A percentile compares a stretch with the other conserved stretches of the same genome.
Conservation (phyloP, 495 filamentous ascomycete species). For the Penicillium chermesinum region DNA sequence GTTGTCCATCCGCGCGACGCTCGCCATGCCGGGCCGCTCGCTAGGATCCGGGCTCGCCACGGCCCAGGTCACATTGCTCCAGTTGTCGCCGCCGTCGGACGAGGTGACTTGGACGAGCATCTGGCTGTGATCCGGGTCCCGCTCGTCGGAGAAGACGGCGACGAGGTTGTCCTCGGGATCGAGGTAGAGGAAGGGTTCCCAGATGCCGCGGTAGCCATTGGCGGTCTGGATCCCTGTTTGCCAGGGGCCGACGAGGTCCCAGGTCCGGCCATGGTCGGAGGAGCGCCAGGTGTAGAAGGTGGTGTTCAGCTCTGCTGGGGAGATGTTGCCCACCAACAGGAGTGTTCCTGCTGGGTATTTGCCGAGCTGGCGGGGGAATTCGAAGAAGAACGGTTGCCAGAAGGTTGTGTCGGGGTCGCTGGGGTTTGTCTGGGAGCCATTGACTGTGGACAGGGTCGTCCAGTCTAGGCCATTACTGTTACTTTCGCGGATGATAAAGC, state of each 20-base stretch:
- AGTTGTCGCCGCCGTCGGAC: not conserved
- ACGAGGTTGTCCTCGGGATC: not conserved
- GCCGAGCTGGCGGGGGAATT: constrained; percentile 1
- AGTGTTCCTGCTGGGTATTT: not conserved
- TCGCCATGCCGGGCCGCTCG: constrained; percentile 2
- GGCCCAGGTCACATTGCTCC: not conserved
- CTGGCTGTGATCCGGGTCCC: not conserved
- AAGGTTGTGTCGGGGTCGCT: constrained; percentile 1
- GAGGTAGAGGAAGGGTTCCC: constrained; percentile 2
- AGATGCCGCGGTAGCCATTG: not conserved
- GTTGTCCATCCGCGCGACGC: constrained; percentile 1
- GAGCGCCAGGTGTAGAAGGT: not conserved
- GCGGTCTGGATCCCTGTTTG: not conserved
- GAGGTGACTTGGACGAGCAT: not conserved
- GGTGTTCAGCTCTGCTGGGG: not conserved
- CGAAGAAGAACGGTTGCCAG: constrained; percentile 5
- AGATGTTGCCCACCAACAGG: not conserved
- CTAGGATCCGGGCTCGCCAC: not conserved
- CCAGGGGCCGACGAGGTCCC: not conserved
- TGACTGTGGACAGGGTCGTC: not conserved
- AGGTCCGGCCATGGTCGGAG: not conserved
- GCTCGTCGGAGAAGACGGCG: not conserved
- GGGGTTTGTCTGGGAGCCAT: not conserved
- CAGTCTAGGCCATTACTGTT: not conserved
- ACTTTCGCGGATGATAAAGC: constrained; percentile 4